Evolutionary conservation across 2,329 filamentous ascomycete genomes (phyloP), one percentile per base, ranked within the genome.

Genomic region (Penicillium psychrosexuale): DNA sequence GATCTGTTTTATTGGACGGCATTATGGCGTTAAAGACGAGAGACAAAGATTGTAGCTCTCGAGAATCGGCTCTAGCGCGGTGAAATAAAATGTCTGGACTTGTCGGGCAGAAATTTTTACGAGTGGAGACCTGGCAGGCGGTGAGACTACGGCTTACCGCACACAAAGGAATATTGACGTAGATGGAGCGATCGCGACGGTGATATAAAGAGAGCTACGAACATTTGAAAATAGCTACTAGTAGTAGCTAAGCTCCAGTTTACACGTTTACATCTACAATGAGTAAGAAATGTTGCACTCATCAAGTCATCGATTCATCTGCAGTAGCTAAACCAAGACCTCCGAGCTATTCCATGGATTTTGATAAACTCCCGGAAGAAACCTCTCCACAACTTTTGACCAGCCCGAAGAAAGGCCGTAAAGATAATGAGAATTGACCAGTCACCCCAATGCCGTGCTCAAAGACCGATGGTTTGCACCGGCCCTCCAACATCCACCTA

Each of bases 1-100:
- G 81, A 47, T 79, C 76, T 34, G 65, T 56, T 48, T 70, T 70
- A 28, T 66, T 61, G 15, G 63, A 66, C 22, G 67, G 65, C 73
- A 75, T 75, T 48, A 30, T 66, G 53, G 40, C 15, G 34, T 38
- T 15, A 51, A 9, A 38, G 22, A 46, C 33, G 11, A 42, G 47
- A 47, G 13, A 46, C 40, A 55, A 15, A 49, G 51, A 43, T 45
- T 38, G 52, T 40, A 51, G 42, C 39, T 38, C 33, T 57, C 40
- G 28, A 56, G 42, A 51, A 53, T 50, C 49, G 39, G 53, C 53
- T 51, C 43, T 31, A 48, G 55, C 39, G 48, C 47, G 53, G 53
- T 57, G 49, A 55, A 63, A 63, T 64, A 53, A 61, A 54, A 56
- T 63, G 59, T 63, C 60, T 54, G 52, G 27, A 59, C 54, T 54